Base-by-base conservation (phyloP, 2,329 filamentous ascomycete genomes). In the Metarhizium guizhouense region DNA sequence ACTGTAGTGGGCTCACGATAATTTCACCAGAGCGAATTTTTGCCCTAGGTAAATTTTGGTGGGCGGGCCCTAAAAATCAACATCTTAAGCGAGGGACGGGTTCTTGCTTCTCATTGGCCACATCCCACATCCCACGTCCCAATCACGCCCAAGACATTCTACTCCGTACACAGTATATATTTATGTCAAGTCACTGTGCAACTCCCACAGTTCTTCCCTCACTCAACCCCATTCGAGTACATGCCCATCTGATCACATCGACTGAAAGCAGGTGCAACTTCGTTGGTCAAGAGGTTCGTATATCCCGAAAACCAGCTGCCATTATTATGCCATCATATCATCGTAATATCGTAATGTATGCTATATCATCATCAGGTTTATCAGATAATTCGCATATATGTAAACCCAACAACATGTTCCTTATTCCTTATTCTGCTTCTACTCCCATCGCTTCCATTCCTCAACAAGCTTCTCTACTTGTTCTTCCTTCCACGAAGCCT, bases 361-460 rank as follows among this genome's bases (percentile, higher is more conserved):
- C 30, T 50, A 34, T 51, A 53, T 53, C 14, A 25, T 13, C 14
- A 38, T 25, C 10, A 38, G 20, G 18, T 3, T 40, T 30, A 8
- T 40, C 20, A 18, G n/a, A 30, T 40, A n/a, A 25, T 14, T 20
- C 55, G 7, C 45, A 32, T 40, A 14, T 16, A 30, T 48, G 18
- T 30, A n/a, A 13, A 13, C 20, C 45, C 20, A 29, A 20, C 10
- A 10, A 6, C 8, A 7, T 20, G 42, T 20, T 20, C 42, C 16
- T 20, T 45, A 8, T 14, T 11, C n/a, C 20, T 18, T 18, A 25
- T 25, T 25, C 25, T 25, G 25, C 25, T n/a, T 25, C 32, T 72
- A 79, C 75, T 85, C 68, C 83, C 79, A 80, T 58, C 73, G 76
- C 64, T 74, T 76, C 76, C 83, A 82, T 61, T 87, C 80, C 51